A percentile compares a stretch with the other conserved stretches of the same genome.
Conservation (phyloP, 352 stramenopile genomes). For the Globisporangium cylindrosporum region DNA sequence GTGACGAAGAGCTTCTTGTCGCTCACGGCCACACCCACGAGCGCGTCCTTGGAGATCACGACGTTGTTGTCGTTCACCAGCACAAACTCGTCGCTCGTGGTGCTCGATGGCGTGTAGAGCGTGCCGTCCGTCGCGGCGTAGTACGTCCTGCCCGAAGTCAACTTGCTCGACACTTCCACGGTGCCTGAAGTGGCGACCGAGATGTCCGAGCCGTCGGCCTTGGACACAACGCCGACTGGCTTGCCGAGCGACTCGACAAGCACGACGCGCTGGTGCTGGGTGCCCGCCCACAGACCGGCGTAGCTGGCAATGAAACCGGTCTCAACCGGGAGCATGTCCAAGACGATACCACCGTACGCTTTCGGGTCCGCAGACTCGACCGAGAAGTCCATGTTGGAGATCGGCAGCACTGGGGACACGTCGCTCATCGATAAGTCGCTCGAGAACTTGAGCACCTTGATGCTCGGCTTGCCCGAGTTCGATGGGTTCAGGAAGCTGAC, state of each 20-base stretch:
- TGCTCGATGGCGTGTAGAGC: slow-evolving; percentile 49
- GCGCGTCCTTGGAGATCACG: slow-evolving; percentile 73
- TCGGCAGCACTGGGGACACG: slow-evolving; percentile 53
- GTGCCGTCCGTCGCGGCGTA: slow-evolving; percentile 65
- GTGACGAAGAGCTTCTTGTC: slow-evolving; percentile 60
- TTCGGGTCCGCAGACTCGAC: slow-evolving; percentile 52
- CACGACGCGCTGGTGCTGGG: slow-evolving; percentile 66
- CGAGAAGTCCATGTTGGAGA: slow-evolving; percentile 74
- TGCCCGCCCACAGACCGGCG: slow-evolving; percentile 47
- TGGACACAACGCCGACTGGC: slow-evolving; percentile 70
- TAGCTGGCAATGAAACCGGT: slow-evolving; percentile 58
- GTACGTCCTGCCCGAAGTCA: slow-evolving; percentile 55
- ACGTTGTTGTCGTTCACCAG: slow-evolving; percentile 67
- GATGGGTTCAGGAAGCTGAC: slow-evolving; percentile 76
- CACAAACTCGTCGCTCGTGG: slow-evolving; percentile 53
- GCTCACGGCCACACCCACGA: slow-evolving; percentile 68
- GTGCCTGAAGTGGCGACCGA: slow-evolving; percentile 61
- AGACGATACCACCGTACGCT: slow-evolving; percentile 41
- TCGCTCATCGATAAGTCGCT: slow-evolving; percentile 50
- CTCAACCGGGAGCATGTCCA: slow-evolving; percentile 55
- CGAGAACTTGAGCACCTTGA: slow-evolving; percentile 71
- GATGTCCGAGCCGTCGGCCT: slow-evolving; percentile 46
- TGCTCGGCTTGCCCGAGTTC: slow-evolving; percentile 65
- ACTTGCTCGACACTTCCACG: slow-evolving; percentile 36
- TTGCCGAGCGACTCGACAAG: slow-evolving; percentile 69